Base-by-base conservation (phyloP, 2,329 filamentous ascomycete species). In the Aspergillus transmontanensis region DNA sequence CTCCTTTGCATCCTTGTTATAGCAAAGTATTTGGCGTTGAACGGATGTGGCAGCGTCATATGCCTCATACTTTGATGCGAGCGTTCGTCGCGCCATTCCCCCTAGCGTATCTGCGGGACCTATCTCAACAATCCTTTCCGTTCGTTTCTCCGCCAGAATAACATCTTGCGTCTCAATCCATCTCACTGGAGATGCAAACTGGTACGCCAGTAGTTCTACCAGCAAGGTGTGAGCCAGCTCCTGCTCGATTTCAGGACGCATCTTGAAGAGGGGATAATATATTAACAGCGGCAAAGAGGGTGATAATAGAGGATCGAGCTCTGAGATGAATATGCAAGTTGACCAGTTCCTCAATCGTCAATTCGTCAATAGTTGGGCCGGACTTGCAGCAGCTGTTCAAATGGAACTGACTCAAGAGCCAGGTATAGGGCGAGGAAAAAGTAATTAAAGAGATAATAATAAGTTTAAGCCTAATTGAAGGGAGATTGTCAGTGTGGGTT, bases 111-210 rank as follows among this genome's bases (percentile, higher is more conserved):
- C 94, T 73, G 94, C 94, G 30, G 95, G 95, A 78, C 95, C 95
- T 72, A 99, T 90, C 81, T 99, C 95, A 73, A 99, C 95, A 76
- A 99, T 96, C 76, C 95, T 90, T 86, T 99, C 95, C 57, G 95
- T 96, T 58, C 89, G 91, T 83, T 96, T 95, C 81, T 98, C 93
- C 69, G 91, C 94, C 72, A 99, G 91, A 76, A 99, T 95, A 73
- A 99, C 95, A 94, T 99, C 95, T 83, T 99, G 95, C 60, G 95
- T 99, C 83, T 99, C 95, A 81, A 99, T 99, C 95, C 95, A 99
- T 89, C 95, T 90, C 73, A 99, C 95, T 57, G 95, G 95, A 60
- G 94, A 98, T 74, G 95, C 95, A 81, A 99, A 99, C 80, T 99
- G 95, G 82, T 98, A 99, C 84, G 95, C 95, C 72, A 99, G 89